Base-by-base conservation (phyloP, 495 filamentous ascomycete species). In the Trichoderma gamsii region DNA sequence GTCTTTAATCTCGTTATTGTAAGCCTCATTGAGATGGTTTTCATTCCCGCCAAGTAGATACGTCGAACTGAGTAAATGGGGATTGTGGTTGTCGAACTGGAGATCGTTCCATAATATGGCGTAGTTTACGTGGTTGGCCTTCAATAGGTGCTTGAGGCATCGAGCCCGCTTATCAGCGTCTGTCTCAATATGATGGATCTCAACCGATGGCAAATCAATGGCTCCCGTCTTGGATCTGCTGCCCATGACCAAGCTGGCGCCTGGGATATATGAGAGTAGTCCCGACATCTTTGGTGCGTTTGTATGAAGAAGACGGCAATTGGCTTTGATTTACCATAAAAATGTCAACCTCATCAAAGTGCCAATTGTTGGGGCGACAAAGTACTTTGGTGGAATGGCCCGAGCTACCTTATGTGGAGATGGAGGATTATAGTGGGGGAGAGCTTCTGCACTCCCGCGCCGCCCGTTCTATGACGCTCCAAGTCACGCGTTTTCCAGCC, bases 71-170 rank as follows among this genome's bases (percentile, higher is more conserved):
- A 99, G 82, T 52, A 93, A 88, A 81, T 98, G 94, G 38, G 91
- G 86, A 65, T 88, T 79, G 78, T 98, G 93, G 73, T 97, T 99
- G 79, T 97, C 90, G 75, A 89, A 97, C 69, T 85, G 79, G 13
- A 91, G 82, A 64, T 90, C 73, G 73, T 95, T 83, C 74, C 90
- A 97, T 66, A 97, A 74, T 66, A 98, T 88, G 32, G 91, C 84
- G 78, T 96, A 82, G 72, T 96, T 96, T 43, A 88, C 87, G 81
- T 99, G 96, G 76, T 99, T 98, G 32, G 93, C 86, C 72, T 88
- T 88, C 43, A 99, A 74, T 16, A 98, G 82, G 75, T 98, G 92
- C 76, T 95, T 97, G 66, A 99, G 82, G 5, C 91, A 91, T 69
- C 94, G 79, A 13, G 90, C 86, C 38, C 89, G 80, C 77, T 92